Base-by-base conservation (phyloP, 2,329 filamentous ascomycete genomes). In the Fusarium sp. region DNA sequence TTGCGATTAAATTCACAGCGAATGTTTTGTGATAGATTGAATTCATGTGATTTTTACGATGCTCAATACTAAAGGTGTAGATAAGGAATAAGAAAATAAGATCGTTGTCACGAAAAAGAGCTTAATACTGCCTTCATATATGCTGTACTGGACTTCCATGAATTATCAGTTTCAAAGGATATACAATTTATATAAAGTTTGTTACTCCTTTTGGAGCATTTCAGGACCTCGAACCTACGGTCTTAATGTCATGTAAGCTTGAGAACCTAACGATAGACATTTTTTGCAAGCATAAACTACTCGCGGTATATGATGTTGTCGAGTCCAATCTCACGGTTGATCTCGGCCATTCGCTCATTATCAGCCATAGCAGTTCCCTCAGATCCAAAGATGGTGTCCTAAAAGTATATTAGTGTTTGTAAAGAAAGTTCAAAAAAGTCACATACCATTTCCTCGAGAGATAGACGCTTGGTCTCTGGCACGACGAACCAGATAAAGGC, bases 311-410 rank as follows among this genome's bases (percentile, higher is more conserved):
- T 39, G 1, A 62, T 15, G 6, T 35, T 51, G 1, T 55, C 53
- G 0, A 92, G 79, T 0, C 91, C 91, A 64, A 93, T 88, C 71
- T 92, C 90, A 32, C 81, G 79, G 75, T 92, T 90, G 71, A 93
- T 92, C 75, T 90, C 87, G n/a, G 84, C 84, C 88, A 92, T 92
- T 27, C 90, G 85, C 78, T 91, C 88, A 53, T 85, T 83, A 73
- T 93, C 90, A 3, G 88, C 87, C 48, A 87, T 84, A 0, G 90
- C 90, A 4, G 86, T 84, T n/a, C 90, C 89, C 63, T 88, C 85
- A 4, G 85, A 87, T 14, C 88, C 88, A 70, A 92, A 91, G 40
- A 92, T 83, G 19, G 89, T 82, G 69, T 92, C 90, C 85, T 85
- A n/a, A 17, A 5, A 9, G 1, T 2, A 2, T 14, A 39, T 54